Percentiles rank a stretch among this genome's conserved stretches.
Conservation (phyloP, 176 grass and related monocot species). For the Zoysia pacifica region DNA sequence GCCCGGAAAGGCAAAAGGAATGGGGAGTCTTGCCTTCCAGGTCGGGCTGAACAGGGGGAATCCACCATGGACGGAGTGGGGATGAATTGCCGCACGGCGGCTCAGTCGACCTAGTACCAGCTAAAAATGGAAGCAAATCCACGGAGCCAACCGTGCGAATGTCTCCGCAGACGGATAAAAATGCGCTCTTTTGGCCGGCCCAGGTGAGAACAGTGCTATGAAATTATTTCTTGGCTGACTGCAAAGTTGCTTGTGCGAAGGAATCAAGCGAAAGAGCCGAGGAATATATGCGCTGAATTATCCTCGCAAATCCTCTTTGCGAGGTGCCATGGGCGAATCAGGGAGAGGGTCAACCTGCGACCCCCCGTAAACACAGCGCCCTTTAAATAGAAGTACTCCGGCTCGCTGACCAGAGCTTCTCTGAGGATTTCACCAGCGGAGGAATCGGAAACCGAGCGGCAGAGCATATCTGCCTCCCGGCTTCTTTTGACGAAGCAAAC, state of each 20-base stretch:
- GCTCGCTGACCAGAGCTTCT: conserved; percentile 19
- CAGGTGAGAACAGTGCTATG: neutral
- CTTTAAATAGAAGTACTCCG: conserved; percentile 3
- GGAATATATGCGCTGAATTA: conserved; percentile 34
- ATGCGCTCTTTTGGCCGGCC: conserved; percentile 1
- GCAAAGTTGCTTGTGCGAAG: neutral
- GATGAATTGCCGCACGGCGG: conserved; percentile 44
- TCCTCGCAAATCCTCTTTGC: conserved; percentile 29
- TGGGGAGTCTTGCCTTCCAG: neutral
- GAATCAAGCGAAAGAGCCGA: conserved; percentile 19
- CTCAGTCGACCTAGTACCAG: conserved; percentile 22
- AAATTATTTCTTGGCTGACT: neutral
- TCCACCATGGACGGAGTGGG: conserved; percentile 12
- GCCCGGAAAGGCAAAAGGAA: conserved; percentile 6
- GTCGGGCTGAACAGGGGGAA: conserved; percentile 27
- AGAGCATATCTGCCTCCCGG: neutral
- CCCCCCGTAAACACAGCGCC: neutral
- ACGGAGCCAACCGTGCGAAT: conserved; percentile 1
- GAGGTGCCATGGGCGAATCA: conserved; percentile 25
- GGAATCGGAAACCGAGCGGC: conserved; percentile 20
- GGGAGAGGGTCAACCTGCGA: conserved; percentile 32
- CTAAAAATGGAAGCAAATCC: conserved; percentile 38
- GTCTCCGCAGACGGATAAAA: conserved; percentile 16
- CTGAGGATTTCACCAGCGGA: neutral
- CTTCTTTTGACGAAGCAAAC: neutral